Evolutionary conservation across 257 asterid species (phyloP).

Genomic region (Solanum pennellii): DNA sequence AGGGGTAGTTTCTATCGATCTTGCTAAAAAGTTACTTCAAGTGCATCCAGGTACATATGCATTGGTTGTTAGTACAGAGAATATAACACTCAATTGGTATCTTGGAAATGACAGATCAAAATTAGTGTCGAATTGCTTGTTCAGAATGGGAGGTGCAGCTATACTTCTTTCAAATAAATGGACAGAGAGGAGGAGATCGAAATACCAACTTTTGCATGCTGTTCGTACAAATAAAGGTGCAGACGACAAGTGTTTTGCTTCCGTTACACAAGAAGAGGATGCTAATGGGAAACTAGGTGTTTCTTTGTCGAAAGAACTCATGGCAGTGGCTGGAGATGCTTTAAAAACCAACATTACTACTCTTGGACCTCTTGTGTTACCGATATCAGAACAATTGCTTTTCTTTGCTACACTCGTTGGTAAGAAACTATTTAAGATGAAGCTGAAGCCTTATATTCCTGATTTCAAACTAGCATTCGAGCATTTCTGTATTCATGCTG

Average conservation of each 20-base stretch:
- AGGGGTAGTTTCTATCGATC: conserved; percentile 27
- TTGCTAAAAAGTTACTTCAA: conserved; percentile 29
- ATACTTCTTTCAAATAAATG: conserved; percentile 21
- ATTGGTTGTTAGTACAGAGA: conserved; percentile 28
- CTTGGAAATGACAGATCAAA: conserved; percentile 31
- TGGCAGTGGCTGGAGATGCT: conserved; percentile 42
- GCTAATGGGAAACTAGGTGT: conserved; percentile 18
- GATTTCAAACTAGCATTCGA: conserved; percentile 30
- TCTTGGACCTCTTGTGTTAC: conserved; percentile 29
- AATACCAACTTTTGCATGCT: conserved; percentile 14
- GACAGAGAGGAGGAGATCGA: conserved; percentile 22
- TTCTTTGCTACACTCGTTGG: conserved; percentile 25
- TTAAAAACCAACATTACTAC: conserved; percentile 29
- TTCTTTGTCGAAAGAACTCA: conserved; percentile 28
- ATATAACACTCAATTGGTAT: conserved; percentile 30
- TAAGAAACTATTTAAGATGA: conserved; percentile 22
- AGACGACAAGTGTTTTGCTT: conserved; percentile 26
- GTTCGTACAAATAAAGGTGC: conserved; percentile 31
- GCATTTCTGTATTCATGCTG: conserved; percentile 40
- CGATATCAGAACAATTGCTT: conserved; percentile 26
- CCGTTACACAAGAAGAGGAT: conserved; percentile 28
- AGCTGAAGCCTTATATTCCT: conserved; percentile 28
- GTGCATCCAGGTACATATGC: conserved; percentile 23
- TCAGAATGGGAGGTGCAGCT: conserved; percentile 36
- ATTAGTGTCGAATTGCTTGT: conserved; percentile 30